Percentiles rank a stretch among this genome's conserved stretches.
These are phyloP conservation scores for Thelephora aurantiotincta DNA, from an alignment of 768 basidiomycete species.

Conservation along the genomic window DNA sequence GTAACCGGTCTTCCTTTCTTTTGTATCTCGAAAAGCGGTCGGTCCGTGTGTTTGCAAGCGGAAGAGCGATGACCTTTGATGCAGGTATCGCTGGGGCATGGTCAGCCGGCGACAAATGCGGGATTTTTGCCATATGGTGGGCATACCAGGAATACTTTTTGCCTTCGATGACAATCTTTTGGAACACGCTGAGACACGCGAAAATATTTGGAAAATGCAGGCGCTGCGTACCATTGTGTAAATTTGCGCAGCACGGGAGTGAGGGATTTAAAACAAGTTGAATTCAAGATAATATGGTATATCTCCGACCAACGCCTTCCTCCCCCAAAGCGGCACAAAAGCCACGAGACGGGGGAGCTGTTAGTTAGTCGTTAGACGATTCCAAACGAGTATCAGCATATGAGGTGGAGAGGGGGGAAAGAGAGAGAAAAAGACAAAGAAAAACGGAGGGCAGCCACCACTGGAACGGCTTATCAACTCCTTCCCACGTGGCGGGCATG, in stretches of 20 bases:
- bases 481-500: no score
- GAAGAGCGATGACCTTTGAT: slow-evolving; percentile 92
- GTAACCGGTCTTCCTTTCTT: slow-evolving; percentile 47
- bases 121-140: no score
- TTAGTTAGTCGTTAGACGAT: not conserved
- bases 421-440: not conserved
- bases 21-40: slow-evolving; percentile 73
- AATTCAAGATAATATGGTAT: slow-evolving; percentile 7
- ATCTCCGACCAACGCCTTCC: not conserved
- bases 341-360: slow-evolving; percentile 8
- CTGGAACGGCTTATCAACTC: no score
- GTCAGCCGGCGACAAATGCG: slow-evolving; percentile 3
- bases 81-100: slow-evolving; percentile 59
- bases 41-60: slow-evolving; percentile 75
- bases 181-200: not conserved
- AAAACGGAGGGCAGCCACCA: no score
- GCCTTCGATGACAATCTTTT: slow-evolving; percentile 55
- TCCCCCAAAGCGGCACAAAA: not conserved
- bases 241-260: slow-evolving; percentile 47
- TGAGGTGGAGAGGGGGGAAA: slow-evolving; percentile 4
- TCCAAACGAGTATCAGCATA: slow-evolving; percentile 8
- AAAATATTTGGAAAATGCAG: not conserved
- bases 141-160: slow-evolving; percentile 77
- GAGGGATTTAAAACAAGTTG: slow-evolving; percentile 34
- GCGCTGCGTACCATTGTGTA: slow-evolving; percentile 32